phyloP scores from a whole-genome alignment of 768 basidiomycete species.

The Mycena kentingensis region DNA sequence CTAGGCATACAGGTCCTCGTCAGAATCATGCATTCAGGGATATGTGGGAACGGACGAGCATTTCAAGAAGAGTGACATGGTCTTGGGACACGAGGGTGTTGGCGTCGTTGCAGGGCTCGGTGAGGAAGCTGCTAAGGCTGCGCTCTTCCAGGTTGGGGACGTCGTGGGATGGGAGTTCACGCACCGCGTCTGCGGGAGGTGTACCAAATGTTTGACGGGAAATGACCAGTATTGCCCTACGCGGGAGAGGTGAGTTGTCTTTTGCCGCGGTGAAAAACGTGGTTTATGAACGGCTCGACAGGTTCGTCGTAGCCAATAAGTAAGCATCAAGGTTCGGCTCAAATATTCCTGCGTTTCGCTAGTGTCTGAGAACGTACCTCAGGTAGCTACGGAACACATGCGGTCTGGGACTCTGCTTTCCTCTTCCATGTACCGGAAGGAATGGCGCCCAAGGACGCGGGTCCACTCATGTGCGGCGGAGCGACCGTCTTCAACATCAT shows the following conservation, averaged over 20 bases:
- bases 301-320: conserved; percentile 24
- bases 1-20: conserved; percentile 13
- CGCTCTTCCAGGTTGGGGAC: conserved; percentile 17
- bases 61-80: conserved; percentile 35
- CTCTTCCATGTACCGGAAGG: conserved; percentile 37
- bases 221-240: not conserved
- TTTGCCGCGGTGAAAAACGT: not conserved
- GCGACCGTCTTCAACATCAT: conserved; percentile 16
- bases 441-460: conserved; percentile 32
- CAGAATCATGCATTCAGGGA: conserved; percentile 25
- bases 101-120: conserved; percentile 13
- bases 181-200: conserved; percentile 35
- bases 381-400: conserved; percentile 37
- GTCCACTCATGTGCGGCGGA: conserved; percentile 25
- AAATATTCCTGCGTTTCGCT: too few relatives aligned
- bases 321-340: conserved; percentile 38
- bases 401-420: conserved; percentile 36
- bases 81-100: conserved; percentile 33
- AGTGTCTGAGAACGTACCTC: too few relatives aligned
- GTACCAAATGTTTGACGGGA: conserved; percentile 32
- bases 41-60: conserved; percentile 45
- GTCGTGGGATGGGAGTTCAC: conserved; percentile 21
- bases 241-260: not conserved
- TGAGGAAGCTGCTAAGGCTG: not conserved
- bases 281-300: conserved; percentile 18